These are phyloP conservation scores for Gymnopilus dilepis DNA, from an alignment of 768 basidiomycete species.

Conservation along the genomic window DNA sequence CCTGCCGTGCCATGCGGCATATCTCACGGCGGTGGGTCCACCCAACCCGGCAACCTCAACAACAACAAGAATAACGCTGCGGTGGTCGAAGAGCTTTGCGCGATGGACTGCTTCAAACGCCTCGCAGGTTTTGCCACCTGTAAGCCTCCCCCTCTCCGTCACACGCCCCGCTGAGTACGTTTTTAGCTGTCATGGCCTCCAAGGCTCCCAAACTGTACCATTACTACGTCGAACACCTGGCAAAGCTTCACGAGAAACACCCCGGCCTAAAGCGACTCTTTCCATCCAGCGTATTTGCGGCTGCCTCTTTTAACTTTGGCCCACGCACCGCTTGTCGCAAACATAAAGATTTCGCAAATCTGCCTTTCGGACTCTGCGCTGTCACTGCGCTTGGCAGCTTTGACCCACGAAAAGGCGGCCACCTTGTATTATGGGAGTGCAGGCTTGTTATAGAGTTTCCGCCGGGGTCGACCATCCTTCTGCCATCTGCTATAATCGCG, in stretches of 20 bases:
- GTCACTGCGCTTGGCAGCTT: neutral
- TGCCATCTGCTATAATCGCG: neutral
- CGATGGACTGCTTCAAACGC: conserved; percentile 8
- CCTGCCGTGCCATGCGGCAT: conserved; percentile 10
- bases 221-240: conserved; percentile 2
- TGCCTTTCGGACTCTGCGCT: neutral
- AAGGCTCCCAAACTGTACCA: conserved; percentile 12
- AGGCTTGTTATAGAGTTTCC: neutral
- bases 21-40: conserved; percentile 13
- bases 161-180: neutral
- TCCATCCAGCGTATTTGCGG: neutral
- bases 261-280: conserved; percentile 14
- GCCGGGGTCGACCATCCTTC: neutral
- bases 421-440: neutral
- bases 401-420: neutral
- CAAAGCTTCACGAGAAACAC: neutral
- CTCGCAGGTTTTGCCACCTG: conserved; percentile 16
- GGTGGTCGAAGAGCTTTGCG: conserved; percentile 1
- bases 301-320: neutral
- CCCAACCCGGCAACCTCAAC: conserved; percentile 9
- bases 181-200: conserved; percentile 8
- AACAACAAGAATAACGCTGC: neutral
- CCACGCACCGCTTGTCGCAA: neutral
- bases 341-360: neutral
- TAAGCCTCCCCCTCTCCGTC: neutral